phyloP scores from a whole-genome alignment of 2,329 filamentous ascomycete species.

The Colletotrichum coccodes region DNA sequence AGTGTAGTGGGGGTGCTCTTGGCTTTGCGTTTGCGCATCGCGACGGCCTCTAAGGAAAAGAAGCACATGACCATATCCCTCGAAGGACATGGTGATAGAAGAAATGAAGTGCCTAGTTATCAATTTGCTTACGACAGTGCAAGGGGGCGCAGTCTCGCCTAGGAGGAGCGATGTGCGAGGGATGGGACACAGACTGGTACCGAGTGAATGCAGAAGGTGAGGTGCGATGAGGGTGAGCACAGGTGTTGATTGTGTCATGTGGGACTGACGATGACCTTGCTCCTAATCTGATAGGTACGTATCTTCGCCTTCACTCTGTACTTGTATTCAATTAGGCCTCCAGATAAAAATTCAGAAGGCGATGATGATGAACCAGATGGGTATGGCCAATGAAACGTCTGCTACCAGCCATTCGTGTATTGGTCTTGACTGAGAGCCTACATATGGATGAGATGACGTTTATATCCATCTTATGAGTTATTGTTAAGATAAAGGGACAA shows the following conservation, averaged over 20 bases:
- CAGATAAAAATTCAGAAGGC: neutral
- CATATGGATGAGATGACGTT: neutral
- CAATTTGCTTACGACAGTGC: neutral
- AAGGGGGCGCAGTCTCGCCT: neutral
- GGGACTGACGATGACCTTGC: neutral
- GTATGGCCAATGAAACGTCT: neutral
- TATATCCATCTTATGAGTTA: neutral
- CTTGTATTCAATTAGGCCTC: neutral
- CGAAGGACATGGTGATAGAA: neutral
- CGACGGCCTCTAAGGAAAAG: neutral
- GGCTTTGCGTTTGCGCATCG: slow-evolving; percentile 1
- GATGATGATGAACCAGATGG: neutral
- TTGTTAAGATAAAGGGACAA: neutral
- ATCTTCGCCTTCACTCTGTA: neutral
- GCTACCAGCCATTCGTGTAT: neutral
- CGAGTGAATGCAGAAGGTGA: neutral
- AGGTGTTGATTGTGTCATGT: neutral
- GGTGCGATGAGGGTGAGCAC: neutral
- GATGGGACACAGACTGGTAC: neutral
- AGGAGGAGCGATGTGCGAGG: neutral
- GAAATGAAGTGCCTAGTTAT: neutral
- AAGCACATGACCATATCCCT: neutral
- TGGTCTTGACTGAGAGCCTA: neutral
- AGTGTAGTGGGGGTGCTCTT: neutral
- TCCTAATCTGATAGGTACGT: neutral